Evolutionary conservation across 2,329 filamentous ascomycete species (phyloP).

Genomic region (Lecanicillium sp.): DNA sequence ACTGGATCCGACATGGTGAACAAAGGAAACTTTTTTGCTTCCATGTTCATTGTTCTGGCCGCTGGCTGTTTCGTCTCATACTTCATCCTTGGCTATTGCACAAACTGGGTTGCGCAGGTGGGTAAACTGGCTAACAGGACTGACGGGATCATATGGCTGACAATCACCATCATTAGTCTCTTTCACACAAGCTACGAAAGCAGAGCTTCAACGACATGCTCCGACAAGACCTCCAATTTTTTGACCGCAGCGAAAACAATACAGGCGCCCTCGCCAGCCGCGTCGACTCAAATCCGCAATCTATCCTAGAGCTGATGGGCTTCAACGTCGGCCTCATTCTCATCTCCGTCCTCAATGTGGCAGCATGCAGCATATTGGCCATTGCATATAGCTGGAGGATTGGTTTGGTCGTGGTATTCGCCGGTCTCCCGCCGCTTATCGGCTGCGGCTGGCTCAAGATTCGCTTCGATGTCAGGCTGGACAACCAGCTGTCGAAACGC

Average conservation of each 20-base stretch:
- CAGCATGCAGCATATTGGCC: constrained; percentile 29
- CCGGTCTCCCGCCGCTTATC: constrained; percentile 32
- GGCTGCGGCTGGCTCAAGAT: constrained; percentile 32
- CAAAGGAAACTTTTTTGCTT: constrained; percentile 43
- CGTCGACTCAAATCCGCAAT: constrained; percentile 25
- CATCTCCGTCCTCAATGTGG: constrained; percentile 30
- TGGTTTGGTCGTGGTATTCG: constrained; percentile 33
- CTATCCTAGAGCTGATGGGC: constrained; percentile 37
- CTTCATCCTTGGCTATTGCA: constrained; percentile 26
- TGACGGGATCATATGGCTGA: too few species aligned
- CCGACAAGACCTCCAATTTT: constrained; percentile 33
- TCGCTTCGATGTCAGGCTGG: constrained; percentile 32
- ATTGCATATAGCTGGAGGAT: constrained; percentile 37
- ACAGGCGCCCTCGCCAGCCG: constrained; percentile 24
- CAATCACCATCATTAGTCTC: too few species aligned
- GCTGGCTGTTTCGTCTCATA: constrained; percentile 37
- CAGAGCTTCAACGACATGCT: constrained; percentile 22
- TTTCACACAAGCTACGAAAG: constrained; percentile 18
- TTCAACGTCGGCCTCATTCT: constrained; percentile 34
- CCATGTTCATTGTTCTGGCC: constrained; percentile 47
- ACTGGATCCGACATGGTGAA: constrained; percentile 22
- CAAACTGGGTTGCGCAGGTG: constrained; percentile 25
- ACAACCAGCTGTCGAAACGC: constrained; percentile 24
- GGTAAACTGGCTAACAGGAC: too few species aligned
- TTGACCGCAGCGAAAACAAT: constrained; percentile 23